Evolutionary conservation across 306 rosid genomes (phyloP), one percentile per base, ranked within the genome.

Genomic region (Erythrophleum fordii): DNA sequence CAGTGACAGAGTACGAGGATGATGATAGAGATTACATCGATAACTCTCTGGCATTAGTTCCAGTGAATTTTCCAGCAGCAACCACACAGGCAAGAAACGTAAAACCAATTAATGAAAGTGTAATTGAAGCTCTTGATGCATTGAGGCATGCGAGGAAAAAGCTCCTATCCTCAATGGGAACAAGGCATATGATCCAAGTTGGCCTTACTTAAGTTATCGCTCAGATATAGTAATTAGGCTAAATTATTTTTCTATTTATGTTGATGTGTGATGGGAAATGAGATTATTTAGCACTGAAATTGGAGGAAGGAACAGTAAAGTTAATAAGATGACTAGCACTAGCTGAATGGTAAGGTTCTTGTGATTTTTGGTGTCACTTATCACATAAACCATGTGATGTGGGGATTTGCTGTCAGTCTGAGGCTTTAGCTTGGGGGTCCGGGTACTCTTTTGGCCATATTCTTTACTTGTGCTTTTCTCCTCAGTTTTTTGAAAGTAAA

Each of bases 311-410:
- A 62, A 75, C 23, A 26, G 45, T 35, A 78, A 5, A 78, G 72
- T 13, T 28, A 65, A 86, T 52, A 70, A 13, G 60, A 69, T 73
- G 12, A 75, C 55, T 65, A 51, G 69, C 44, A 45, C 12, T 39
- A 20, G 72, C 25, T 20, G 61, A 46, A 48, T 48, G 83, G 83
- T 82, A 64, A 85, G 85, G 71, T 75, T 81, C 69, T 52, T 77
- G 80, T 87, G 76, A 70, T 22, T 75, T 81, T 42, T 83, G 75
- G 77, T 34, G 52, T 87, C 49, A 58, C 25, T 65, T n/a, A 51
- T 65, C 92, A 86, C 90, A 83, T 67, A 80, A 81, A 65, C 58
- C 97, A 90, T 90, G 97, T 90, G 94, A 89, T 49, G 77, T 90
- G 86, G 90, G 83, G 88, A 78, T 79, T 86, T 82, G 85, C 34